Conservation (phyloP, 768 basidiomycete species). For the Amanita inopinata region DNA sequence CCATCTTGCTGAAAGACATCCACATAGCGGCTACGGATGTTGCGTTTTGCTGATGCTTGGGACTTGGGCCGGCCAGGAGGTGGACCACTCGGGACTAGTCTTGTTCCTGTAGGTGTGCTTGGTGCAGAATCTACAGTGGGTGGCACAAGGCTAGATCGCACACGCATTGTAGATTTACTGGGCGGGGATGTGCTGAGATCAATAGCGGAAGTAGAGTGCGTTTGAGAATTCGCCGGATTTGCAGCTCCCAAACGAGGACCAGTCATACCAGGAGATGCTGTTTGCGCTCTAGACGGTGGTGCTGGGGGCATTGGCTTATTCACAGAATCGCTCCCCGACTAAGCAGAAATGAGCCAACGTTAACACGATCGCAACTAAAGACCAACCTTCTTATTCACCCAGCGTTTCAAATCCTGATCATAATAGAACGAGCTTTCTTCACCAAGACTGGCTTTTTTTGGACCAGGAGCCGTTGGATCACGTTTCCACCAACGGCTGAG, state of each 20-base stretch:
- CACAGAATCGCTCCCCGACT: constrained; percentile 48
- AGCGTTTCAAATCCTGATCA: constrained; percentile 89
- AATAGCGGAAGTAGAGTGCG: constrained; percentile 36
- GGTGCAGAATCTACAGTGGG: constrained; percentile 34
- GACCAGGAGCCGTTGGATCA: constrained; percentile 52
- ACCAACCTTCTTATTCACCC: constrained; percentile 89
- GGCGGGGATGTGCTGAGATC: constrained; percentile 48
- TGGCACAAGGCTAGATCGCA: constrained; percentile 59
- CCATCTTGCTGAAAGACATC: constrained; percentile 70
- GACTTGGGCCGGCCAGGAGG: constrained; percentile 47
- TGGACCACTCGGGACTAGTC: constrained; percentile 39
- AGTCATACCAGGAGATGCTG: constrained; percentile 66
- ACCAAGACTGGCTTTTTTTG: constrained; percentile 87
- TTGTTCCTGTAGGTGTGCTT: constrained; percentile 35
- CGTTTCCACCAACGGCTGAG: constrained; percentile 76
- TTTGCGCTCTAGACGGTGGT: constrained; percentile 80
- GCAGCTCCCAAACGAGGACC: constrained; percentile 20
- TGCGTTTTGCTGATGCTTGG: constrained; percentile 56
- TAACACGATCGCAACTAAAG: neutral
- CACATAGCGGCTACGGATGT: constrained; percentile 76
- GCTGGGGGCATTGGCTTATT: constrained; percentile 51
- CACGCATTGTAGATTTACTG: constrained; percentile 41
- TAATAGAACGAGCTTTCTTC: constrained; percentile 87
- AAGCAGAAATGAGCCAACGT: neutral
- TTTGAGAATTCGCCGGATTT: constrained; percentile 30